A percentile compares a stretch with the other conserved stretches of the same genome.
These are phyloP conservation scores for Colletotrichum tabaci DNA, from an alignment of 2,329 filamentous ascomycete genomes.

Conservation along the genomic window DNA sequence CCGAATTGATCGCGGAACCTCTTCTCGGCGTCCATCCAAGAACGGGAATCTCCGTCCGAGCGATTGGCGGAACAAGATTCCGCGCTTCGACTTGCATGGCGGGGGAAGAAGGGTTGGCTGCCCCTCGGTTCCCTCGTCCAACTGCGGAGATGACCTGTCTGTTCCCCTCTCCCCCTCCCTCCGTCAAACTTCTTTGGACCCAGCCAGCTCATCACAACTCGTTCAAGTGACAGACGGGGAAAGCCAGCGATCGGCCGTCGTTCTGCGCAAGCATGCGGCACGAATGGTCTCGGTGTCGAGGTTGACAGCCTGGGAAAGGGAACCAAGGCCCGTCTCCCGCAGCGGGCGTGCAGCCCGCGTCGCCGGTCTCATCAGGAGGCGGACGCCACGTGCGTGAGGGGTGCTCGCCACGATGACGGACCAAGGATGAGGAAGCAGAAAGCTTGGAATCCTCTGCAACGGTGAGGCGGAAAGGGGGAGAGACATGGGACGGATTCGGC, in stretches of 20 bases:
- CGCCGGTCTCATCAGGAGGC: neutral
- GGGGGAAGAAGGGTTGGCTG: neutral
- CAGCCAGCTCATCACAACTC: neutral
- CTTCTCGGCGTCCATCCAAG: conserved; percentile 2
- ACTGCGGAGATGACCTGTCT: neutral
- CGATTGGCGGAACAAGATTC: conserved; percentile 33
- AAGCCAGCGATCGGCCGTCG: neutral
- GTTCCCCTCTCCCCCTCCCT: neutral
- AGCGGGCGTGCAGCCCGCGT: neutral
- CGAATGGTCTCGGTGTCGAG: neutral
- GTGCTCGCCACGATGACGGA: neutral
- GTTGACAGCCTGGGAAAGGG: neutral
- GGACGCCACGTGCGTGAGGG: conserved; percentile 7
- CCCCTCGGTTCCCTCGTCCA: neutral
- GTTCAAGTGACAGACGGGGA: neutral
- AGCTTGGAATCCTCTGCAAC: neutral
- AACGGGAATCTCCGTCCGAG: conserved; percentile 20
- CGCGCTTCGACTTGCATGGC: conserved; percentile 3
- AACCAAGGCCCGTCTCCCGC: conserved; percentile 14
- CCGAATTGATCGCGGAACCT: conserved; percentile 18
- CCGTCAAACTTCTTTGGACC: no score
- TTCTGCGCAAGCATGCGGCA: neutral
- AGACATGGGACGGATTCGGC: neutral
- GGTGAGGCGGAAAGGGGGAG: neutral
- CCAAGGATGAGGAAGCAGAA: neutral